These are phyloP conservation scores for Colletotrichum chlorophyti DNA, from an alignment of 2,329 filamentous ascomycete genomes.

Conservation along the genomic window DNA sequence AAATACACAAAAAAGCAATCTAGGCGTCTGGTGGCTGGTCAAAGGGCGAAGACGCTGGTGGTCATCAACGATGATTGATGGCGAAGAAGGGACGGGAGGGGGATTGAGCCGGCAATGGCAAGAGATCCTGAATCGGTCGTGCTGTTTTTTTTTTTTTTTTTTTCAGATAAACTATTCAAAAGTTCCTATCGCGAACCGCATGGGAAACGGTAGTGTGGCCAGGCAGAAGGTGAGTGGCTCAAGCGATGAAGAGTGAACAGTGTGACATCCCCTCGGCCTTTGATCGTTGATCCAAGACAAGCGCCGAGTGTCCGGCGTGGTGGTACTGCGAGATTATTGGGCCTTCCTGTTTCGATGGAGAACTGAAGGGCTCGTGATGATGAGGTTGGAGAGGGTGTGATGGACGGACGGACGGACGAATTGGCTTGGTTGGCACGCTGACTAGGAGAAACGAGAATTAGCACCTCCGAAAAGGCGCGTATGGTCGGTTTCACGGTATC, in stretches of 20 bases:
- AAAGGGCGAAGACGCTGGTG: not conserved
- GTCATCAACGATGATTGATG: not conserved
- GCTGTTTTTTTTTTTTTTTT: conserved; percentile 3
- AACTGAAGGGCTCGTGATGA: conserved; percentile 29
- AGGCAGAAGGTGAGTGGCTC: conserved; percentile 7
- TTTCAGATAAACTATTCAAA: not conserved
- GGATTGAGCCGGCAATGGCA: conserved; percentile 15
- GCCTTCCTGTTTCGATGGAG: conserved; percentile 29
- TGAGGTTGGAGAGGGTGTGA: conserved; percentile 16
- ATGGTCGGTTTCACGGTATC: too few relatives aligned
- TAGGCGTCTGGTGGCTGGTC: not conserved
- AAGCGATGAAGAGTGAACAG: conserved; percentile 19
- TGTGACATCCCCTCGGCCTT: conserved; percentile 22
- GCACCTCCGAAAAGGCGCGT: too few relatives aligned
- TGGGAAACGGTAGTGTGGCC: too few relatives aligned
- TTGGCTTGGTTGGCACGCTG: too few relatives aligned
- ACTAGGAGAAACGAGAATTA: too few relatives aligned
- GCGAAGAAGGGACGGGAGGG: not conserved
- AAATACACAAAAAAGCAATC: not conserved
- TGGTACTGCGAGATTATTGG: conserved; percentile 29
- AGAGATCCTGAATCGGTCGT: not conserved
- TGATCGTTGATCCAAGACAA: conserved; percentile 25
- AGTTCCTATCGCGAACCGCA: not conserved
- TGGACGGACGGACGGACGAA: conserved; percentile 6
- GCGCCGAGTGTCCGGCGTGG: conserved; percentile 24